Conservation (phyloP, 345 rosid species). For the Murraya paniculata region DNA sequence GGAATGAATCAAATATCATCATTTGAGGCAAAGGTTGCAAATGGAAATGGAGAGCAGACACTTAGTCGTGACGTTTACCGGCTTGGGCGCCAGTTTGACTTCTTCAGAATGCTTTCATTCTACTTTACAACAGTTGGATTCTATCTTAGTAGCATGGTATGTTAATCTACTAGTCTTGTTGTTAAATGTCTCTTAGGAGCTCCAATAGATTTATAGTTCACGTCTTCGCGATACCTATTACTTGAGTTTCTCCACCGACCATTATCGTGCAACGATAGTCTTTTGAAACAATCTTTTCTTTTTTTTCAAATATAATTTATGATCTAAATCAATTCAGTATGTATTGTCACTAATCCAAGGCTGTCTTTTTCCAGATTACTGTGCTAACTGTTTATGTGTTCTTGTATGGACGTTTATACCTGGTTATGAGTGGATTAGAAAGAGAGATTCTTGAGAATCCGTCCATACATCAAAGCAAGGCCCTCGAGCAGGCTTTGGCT, state of each 20-base stretch:
- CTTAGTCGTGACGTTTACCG: slow-evolving; percentile 96
- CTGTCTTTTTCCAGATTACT: slow-evolving; percentile 53
- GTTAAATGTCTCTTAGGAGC: neutral
- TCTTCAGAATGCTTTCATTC: slow-evolving; percentile 98
- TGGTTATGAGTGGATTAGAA: slow-evolving; percentile 93
- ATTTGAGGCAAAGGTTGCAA: slow-evolving; percentile 96
- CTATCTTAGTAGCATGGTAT: slow-evolving; percentile 96
- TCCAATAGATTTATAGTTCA: neutral
- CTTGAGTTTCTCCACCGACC: neutral
- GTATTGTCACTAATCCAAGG: neutral
- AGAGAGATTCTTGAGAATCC: slow-evolving; percentile 58
- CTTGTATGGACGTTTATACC: slow-evolving; percentile 88
- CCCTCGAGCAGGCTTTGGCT: slow-evolving; percentile 85
- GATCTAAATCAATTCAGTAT: neutral
- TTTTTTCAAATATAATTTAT: neutral
- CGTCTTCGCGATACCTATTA: neutral
- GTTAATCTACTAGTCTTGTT: slow-evolving; percentile 1
- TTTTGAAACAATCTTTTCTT: neutral
- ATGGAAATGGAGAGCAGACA: slow-evolving; percentile 98
- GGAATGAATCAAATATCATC: slow-evolving; percentile 91
- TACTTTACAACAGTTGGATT: slow-evolving; percentile 96
- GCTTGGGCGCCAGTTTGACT: slow-evolving; percentile 90
- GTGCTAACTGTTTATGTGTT: slow-evolving; percentile 83
- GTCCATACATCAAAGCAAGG: slow-evolving; percentile 57
- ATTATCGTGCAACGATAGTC: neutral